phyloP scores from a whole-genome alignment of 805 yeast species.

The Saturnispora sekii region DNA sequence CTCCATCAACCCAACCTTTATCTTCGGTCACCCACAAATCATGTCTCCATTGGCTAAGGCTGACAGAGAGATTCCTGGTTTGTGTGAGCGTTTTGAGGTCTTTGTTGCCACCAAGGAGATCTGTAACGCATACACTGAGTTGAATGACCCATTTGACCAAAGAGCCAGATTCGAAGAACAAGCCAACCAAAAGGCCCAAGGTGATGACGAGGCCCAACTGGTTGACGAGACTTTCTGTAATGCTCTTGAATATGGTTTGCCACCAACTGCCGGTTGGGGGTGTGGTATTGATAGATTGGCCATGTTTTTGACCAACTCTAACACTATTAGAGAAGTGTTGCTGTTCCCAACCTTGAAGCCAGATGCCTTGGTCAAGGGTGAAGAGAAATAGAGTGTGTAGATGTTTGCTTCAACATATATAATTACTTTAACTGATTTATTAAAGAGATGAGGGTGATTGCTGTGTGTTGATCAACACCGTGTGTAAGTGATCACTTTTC shows the following conservation, averaged over 20 bases:
- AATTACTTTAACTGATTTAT: no score
- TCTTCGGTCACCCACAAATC: constrained; percentile 98
- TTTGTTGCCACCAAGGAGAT: constrained; percentile 98
- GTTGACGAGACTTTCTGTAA: constrained; percentile 95
- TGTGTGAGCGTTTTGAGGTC: constrained; percentile 97
- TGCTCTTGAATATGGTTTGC: constrained; percentile 96
- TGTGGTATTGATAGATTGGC: constrained; percentile 97
- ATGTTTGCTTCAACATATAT: no score
- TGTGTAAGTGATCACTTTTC: no score
- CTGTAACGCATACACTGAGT: constrained; percentile 96
- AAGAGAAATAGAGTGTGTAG: constrained; percentile 18
- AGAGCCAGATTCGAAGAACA: constrained; percentile 97
- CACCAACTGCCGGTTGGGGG: constrained; percentile 99
- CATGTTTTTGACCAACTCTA: constrained; percentile 94
- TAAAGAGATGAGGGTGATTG: no score
- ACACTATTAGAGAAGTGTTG: constrained; percentile 94
- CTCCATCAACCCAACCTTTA: constrained; percentile 94
- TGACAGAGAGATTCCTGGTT: constrained; percentile 84
- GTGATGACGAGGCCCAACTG: constrained; percentile 98
- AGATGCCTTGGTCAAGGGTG: constrained; percentile 42
- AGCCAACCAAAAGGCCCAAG: constrained; percentile 96
- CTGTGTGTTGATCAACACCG: no score
- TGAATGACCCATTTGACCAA: constrained; percentile 98
- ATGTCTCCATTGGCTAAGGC: constrained; percentile 99
- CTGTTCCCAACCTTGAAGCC: constrained; percentile 99